phyloP scores from a whole-genome alignment of 108 stramenopile species.

The Nannochloropsis gaditana region DNA sequence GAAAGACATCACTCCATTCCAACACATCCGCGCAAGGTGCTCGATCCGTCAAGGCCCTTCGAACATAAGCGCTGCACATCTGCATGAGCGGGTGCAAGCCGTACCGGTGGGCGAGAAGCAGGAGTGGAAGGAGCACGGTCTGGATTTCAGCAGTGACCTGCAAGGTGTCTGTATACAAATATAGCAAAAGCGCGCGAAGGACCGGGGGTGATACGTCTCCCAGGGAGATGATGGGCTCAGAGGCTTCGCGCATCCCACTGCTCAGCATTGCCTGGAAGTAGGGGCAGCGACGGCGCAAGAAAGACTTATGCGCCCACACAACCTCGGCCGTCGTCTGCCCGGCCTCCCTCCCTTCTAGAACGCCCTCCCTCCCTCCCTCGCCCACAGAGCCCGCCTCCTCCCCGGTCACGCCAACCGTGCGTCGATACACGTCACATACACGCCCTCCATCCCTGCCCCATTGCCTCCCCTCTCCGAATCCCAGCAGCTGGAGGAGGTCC shows the following conservation, averaged over 20 bases:
- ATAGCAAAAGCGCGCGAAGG: slow-evolving; percentile 33
- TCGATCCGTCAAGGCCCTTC: slow-evolving; percentile 2
- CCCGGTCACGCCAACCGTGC: background rate
- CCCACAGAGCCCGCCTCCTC: slow-evolving; percentile 7
- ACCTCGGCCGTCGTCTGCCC: background rate
- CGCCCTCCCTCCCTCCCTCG: background rate
- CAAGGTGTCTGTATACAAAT: slow-evolving; percentile 39
- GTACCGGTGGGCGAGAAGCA: slow-evolving; percentile 1
- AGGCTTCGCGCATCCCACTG: slow-evolving; percentile 37
- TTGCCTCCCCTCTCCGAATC: background rate
- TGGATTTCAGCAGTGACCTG: slow-evolving; percentile 25
- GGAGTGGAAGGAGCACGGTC: slow-evolving; percentile 12
- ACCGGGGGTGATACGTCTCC: slow-evolving; percentile 36
- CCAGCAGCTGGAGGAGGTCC: background rate
- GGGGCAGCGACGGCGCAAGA: background rate
- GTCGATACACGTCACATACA: background rate
- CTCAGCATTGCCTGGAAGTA: background rate
- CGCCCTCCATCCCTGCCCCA: background rate
- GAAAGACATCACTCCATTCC: background rate
- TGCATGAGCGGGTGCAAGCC: background rate
- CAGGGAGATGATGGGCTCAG: slow-evolving; percentile 5
- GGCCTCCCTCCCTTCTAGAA: background rate
- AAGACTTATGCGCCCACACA: slow-evolving; percentile 16
- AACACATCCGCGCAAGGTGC: background rate
- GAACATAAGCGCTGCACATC: background rate